Percentiles rank a stretch among this genome's conserved stretches.
Conservation (phyloP, 306 rosid species). For the Vigna nakashimae region DNA sequence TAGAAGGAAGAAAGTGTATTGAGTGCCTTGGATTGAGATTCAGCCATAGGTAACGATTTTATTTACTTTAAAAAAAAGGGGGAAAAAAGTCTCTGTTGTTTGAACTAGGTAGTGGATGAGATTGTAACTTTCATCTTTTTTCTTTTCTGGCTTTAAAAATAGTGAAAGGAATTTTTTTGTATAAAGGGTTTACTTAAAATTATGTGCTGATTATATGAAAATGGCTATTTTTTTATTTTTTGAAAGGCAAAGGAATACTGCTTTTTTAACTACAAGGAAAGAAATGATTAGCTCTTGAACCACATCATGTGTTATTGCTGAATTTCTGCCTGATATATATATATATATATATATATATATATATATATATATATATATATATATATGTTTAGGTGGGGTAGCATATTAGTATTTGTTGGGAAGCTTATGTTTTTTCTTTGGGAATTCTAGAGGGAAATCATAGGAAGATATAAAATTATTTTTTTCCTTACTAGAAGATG, state of each 20-base stretch:
- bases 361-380: no score
- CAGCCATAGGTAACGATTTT: constrained; percentile 72
- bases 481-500: background rate
- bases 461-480: background rate
- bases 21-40: constrained; percentile 82
- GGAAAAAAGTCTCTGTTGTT: background rate
- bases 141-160: background rate
- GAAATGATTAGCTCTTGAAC: background rate
- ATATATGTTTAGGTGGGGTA: no score
- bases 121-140: background rate
- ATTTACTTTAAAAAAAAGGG: background rate
- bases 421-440: no score
- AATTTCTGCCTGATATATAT: no score
- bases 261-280: background rate
- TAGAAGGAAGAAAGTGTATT: constrained; percentile 84
- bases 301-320: background rate
- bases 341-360: no score
- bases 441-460: background rate
- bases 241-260: background rate
- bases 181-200: background rate
- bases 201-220: background rate
- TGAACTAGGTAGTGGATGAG: background rate
- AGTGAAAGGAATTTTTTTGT: background rate
- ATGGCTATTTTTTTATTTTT: background rate
- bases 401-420: no score